These are phyloP conservation scores for Populus hybrid DNA, from an alignment of 441 rosid genomes.

Conservation along the genomic window DNA sequence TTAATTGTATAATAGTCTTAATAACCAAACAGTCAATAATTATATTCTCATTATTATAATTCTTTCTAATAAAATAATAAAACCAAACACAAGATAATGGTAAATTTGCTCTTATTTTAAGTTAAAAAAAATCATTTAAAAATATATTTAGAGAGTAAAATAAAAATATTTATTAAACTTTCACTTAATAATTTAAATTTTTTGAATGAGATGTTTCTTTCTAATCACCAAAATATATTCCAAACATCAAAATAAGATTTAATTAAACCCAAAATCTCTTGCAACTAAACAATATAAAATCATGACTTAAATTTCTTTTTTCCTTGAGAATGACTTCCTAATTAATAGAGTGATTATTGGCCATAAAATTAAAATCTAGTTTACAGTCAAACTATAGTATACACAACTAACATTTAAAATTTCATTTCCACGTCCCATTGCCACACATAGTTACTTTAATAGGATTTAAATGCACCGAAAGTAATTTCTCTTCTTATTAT, in stretches of 20 bases:
- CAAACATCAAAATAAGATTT: neutral
- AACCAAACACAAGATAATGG: too few relatives aligned
- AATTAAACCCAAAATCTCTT: neutral
- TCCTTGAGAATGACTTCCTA: neutral
- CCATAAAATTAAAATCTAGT: neutral
- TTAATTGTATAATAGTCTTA: too few relatives aligned
- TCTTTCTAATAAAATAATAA: too few relatives aligned
- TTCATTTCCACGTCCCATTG: neutral
- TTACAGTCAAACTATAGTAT: too few relatives aligned
- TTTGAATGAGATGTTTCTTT: too few relatives aligned
- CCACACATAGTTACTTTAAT: neutral
- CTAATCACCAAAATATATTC: neutral
- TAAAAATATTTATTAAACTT: too few relatives aligned
- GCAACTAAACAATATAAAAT: neutral
- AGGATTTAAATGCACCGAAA: neutral
- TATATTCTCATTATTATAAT: fast-evolving
- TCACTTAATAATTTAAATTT: too few relatives aligned
- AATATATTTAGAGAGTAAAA: too few relatives aligned
- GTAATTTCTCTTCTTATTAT: neutral
- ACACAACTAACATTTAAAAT: neutral
- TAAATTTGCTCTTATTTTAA: too few relatives aligned
- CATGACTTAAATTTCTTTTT: neutral
- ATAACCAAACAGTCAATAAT: too few relatives aligned
- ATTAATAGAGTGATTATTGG: neutral
- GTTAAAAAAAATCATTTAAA: too few relatives aligned